These are phyloP conservation scores for Vitis rotundifolia DNA, from an alignment of 164 flowering plant genomes.

Conservation along the genomic window DNA sequence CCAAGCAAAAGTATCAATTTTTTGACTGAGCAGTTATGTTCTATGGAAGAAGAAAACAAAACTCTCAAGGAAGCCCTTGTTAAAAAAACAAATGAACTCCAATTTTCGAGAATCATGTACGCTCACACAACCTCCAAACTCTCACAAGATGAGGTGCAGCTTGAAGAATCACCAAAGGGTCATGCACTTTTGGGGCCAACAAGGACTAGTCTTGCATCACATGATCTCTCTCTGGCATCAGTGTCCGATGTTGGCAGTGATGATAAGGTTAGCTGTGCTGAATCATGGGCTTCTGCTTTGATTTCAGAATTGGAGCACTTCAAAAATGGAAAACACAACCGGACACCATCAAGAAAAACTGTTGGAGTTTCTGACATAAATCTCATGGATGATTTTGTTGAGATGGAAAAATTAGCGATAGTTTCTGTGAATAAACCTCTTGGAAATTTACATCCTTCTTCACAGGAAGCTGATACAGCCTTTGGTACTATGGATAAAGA, in stretches of 20 bases:
- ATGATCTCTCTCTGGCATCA: slow-evolving; percentile 30
- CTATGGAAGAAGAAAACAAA: slow-evolving; percentile 54
- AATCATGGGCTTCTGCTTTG: slow-evolving; percentile 53
- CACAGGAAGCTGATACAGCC: slow-evolving; percentile 16
- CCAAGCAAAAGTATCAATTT: slow-evolving; percentile 26
- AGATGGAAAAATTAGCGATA: slow-evolving; percentile 68
- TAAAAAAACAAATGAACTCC: slow-evolving; percentile 38
- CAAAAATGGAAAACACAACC: slow-evolving; percentile 29
- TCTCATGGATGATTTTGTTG: slow-evolving; percentile 72
- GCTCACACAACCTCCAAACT: slow-evolving; percentile 33
- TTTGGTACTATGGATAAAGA: slow-evolving; percentile 9
- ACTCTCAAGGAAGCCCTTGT: slow-evolving; percentile 43
- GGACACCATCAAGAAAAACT: slow-evolving; percentile 12
- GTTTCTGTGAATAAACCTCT: slow-evolving; percentile 29
- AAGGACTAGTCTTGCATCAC: slow-evolving; percentile 10
- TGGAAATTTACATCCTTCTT: slow-evolving; percentile 21
- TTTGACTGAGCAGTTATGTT: slow-evolving; percentile 35
- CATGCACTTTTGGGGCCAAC: slow-evolving; percentile 14
- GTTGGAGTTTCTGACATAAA: slow-evolving; percentile 27
- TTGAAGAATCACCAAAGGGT: slow-evolving; percentile 27
- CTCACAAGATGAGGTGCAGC: slow-evolving; percentile 31
- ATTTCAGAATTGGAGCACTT: slow-evolving; percentile 50
- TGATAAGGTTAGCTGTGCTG: slow-evolving; percentile 52
- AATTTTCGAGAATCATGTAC: slow-evolving; percentile 29
- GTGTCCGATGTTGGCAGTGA: slow-evolving; percentile 50